Evolutionary conservation across 805 yeast genomes (phyloP).

Genomic region (Candida maris): DNA sequence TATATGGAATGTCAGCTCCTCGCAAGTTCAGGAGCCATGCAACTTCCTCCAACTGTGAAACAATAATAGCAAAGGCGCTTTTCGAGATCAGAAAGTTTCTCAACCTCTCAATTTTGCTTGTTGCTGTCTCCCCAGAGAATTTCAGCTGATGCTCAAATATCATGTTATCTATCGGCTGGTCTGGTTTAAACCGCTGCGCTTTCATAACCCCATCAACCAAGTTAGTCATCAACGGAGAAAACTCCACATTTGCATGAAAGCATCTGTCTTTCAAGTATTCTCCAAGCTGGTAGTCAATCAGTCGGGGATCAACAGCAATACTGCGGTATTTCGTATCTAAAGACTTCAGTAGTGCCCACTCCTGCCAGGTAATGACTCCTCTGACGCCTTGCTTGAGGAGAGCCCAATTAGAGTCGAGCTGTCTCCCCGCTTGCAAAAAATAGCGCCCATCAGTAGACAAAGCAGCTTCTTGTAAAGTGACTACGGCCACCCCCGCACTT

Average conservation of each 20-base stretch:
- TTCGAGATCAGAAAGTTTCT: constrained; percentile 26
- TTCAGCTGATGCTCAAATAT: constrained; percentile 35
- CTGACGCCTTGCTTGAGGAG: constrained; percentile 74
- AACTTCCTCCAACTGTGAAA: constrained; percentile 46
- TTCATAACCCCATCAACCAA: constrained; percentile 76
- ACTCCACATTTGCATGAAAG: constrained; percentile 36
- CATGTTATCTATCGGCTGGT: constrained; percentile 23
- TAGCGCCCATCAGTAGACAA: constrained; percentile 94
- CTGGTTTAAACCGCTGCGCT: constrained; percentile 21
- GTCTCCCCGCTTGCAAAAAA: constrained; percentile 83
- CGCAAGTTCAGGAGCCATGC: constrained; percentile 53
- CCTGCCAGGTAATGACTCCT: constrained; percentile 75
- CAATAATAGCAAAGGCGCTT: constrained; percentile 45
- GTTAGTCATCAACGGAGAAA: constrained; percentile 56
- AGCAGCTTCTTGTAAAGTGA: constrained; percentile 66
- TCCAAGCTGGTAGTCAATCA: constrained; percentile 53
- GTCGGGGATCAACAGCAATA: constrained; percentile 80
- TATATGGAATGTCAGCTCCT: constrained; percentile 69
- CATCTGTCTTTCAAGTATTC: constrained; percentile 35
- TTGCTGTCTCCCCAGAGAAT: constrained; percentile 39
- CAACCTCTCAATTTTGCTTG: constrained; percentile 34
- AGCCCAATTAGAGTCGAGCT: constrained; percentile 76
- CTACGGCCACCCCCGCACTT: constrained; percentile 88
- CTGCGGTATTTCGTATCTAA: constrained; percentile 42
- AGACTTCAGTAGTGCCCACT: constrained; percentile 64